phyloP scores from a whole-genome alignment of 257 asterid genomes.

The Capsicum baccatum region DNA sequence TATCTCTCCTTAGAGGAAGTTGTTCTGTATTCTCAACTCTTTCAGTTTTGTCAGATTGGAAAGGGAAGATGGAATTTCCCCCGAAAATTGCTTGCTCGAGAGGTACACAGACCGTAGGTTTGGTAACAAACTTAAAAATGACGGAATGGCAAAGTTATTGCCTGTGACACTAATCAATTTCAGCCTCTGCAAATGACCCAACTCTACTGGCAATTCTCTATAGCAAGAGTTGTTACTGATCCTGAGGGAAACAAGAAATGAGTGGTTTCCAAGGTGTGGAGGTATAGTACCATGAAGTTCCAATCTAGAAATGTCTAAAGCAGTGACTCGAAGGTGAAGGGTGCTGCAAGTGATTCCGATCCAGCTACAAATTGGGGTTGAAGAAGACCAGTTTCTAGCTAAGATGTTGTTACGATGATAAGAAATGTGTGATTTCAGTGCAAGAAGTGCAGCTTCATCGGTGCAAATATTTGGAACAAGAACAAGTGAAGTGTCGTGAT shows the following conservation, averaged over 20 bases:
- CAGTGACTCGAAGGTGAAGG: background rate
- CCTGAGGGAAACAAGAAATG: background rate
- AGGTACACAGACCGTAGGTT: background rate
- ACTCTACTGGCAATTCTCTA: background rate
- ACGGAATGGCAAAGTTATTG: background rate
- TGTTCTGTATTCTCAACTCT: background rate
- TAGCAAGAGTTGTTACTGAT: background rate
- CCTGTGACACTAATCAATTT: background rate
- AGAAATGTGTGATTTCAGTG: background rate
- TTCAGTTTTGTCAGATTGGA: conserved; percentile 10
- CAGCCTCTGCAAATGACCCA: background rate
- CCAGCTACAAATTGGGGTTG: background rate
- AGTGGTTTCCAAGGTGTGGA: conserved; percentile 14
- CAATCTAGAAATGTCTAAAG: conserved; percentile 10
- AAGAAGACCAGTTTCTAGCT: background rate
- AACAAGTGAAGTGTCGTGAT: background rate
- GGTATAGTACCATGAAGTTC: conserved; percentile 6
- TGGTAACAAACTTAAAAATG: conserved; percentile 9
- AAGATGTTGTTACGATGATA: background rate
- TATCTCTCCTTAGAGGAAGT: background rate
- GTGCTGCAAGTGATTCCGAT: conserved; percentile 21
- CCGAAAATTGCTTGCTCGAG: background rate
- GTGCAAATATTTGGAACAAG: background rate
- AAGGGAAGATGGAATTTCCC: conserved; percentile 12
- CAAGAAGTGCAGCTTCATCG: background rate